These are phyloP conservation scores for Lagenidium giganteum DNA, from an alignment of 352 stramenopile genomes.

Conservation along the genomic window DNA sequence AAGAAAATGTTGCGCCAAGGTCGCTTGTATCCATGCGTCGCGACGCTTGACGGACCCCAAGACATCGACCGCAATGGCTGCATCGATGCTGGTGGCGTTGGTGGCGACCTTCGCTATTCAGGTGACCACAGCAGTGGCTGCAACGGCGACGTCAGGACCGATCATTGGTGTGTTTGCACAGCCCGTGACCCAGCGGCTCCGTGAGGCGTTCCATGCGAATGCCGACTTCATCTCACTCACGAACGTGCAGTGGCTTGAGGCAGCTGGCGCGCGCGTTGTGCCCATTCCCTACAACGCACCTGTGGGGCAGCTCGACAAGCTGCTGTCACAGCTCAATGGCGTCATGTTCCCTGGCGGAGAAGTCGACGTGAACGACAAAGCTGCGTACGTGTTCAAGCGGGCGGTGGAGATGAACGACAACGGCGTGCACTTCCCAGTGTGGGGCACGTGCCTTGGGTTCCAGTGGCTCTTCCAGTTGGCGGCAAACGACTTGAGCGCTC, in stretches of 20 bases:
- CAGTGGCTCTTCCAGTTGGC: conserved; percentile 76
- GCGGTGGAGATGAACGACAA: conserved; percentile 65
- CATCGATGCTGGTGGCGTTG: too few species aligned
- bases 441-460: conserved; percentile 77
- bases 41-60: too few species aligned
- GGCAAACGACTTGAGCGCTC: conserved; percentile 31
- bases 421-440: conserved; percentile 64
- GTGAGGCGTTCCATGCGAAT: too few species aligned
- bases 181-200: conserved; percentile 38
- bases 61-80: too few species aligned
- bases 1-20: too few species aligned
- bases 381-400: conserved; percentile 44
- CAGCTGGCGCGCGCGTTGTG: conserved; percentile 59
- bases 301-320: conserved; percentile 38
- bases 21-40: too few species aligned
- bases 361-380: conserved; percentile 48
- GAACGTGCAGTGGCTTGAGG: conserved; percentile 83
- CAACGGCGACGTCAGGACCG: too few species aligned
- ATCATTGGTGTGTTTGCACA: conserved; percentile 22
- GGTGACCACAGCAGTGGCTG: too few species aligned
- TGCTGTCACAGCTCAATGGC: conserved; percentile 66
- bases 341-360: conserved; percentile 63
- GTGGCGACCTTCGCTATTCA: too few species aligned
- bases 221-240: conserved; percentile 74
- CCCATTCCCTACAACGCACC: conserved; percentile 70